Percentiles rank a stretch among this genome's conserved stretches.
Conservation (phyloP, 306 rosid genomes). For the Casuarina cunninghamiana region DNA sequence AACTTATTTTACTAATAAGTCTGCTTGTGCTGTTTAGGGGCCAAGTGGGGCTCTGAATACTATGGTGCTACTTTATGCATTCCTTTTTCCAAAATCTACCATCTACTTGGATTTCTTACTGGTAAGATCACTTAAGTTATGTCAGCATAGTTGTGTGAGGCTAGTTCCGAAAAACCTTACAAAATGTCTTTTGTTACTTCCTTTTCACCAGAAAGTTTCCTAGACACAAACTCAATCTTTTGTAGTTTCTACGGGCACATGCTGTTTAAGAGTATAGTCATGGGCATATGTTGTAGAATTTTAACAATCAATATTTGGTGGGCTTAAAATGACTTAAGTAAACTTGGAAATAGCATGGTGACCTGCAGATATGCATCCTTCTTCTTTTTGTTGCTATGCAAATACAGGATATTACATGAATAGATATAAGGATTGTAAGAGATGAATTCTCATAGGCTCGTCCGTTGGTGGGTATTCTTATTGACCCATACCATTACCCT, state of each 20-base stretch:
- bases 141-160: slow-evolving; percentile 17
- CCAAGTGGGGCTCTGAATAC: slow-evolving; percentile 93
- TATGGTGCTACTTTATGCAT: slow-evolving; percentile 70
- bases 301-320: slow-evolving; percentile 14
- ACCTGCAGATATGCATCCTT: neutral
- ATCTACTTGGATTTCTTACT: slow-evolving; percentile 55
- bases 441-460: no score
- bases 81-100: slow-evolving; percentile 75
- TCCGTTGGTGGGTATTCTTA: neutral
- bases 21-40: slow-evolving; percentile 55
- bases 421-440: neutral
- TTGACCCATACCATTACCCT: neutral
- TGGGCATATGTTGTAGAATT: neutral
- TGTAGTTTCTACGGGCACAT: slow-evolving; percentile 15
- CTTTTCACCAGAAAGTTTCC: neutral
- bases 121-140: slow-evolving; percentile 45
- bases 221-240: slow-evolving; percentile 7
- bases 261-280: neutral
- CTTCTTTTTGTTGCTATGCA: neutral
- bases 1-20: slow-evolving; percentile 23
- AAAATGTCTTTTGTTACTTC: slow-evolving; percentile 21
- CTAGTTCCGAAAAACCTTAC: slow-evolving; percentile 30
- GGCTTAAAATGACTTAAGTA: neutral
- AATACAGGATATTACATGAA: neutral
- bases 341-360: neutral